phyloP scores from a whole-genome alignment of 805 yeast genomes.

The Wickerhamiella sergipiensis region DNA sequence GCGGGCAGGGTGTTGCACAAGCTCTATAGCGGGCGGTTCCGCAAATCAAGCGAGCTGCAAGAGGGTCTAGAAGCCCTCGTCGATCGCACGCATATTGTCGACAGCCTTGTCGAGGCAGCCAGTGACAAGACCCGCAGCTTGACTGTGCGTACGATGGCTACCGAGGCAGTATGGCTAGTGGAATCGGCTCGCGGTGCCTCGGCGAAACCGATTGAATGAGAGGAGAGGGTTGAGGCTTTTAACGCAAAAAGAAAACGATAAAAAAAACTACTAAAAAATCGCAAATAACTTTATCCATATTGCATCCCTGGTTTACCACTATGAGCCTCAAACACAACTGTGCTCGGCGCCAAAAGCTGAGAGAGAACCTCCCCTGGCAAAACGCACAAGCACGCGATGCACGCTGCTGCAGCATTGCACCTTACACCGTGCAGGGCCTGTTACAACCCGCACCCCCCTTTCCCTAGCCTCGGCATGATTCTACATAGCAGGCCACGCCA shows the following conservation, averaged over 20 bases:
- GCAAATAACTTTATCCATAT: too few species aligned
- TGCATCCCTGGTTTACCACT: too few species aligned
- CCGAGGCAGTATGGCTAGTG: conserved; percentile 19
- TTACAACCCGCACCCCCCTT: background rate
- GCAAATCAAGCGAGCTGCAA: conserved; percentile 30
- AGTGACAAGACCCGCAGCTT: conserved; percentile 16
- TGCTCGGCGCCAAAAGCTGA: background rate
- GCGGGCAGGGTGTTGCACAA: conserved; percentile 78
- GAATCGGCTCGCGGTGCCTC: background rate
- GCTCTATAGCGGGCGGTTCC: conserved; percentile 36
- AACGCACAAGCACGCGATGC: background rate
- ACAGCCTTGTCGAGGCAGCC: conserved; percentile 17
- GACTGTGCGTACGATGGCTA: conserved; percentile 19
- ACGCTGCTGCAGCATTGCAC: background rate
- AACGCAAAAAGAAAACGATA: too few species aligned
- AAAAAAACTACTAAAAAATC: background rate
- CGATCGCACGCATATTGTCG: conserved; percentile 13
- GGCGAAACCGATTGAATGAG: too few species aligned
- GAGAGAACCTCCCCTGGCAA: background rate
- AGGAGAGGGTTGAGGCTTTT: too few species aligned
- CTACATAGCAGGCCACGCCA: background rate
- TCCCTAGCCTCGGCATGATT: background rate
- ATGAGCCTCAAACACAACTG: too few species aligned
- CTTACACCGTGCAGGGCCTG: background rate
- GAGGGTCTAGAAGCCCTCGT: conserved; percentile 17